Base-by-base conservation (phyloP, 441 rosid genomes). In the Aquilaria agallochum region DNA sequence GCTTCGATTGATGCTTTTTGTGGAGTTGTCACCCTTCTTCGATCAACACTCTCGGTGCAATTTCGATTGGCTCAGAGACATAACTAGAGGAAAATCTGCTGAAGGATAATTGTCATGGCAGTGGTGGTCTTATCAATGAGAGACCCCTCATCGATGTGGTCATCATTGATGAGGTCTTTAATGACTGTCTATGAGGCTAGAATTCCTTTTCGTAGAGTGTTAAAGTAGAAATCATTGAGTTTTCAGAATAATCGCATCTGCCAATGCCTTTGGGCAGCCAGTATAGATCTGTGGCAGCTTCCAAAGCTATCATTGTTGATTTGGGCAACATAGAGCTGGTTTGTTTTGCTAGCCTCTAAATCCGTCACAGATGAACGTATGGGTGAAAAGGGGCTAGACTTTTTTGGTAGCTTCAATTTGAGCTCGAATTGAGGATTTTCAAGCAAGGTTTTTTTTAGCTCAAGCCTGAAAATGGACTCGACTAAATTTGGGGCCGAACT, bases 281-380 rank as follows among this genome's bases (percentile, higher is more conserved):
- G 84, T 27, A 94, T 80, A 32, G 97, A 91, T 53, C 79, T 57
- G 5, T 96, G 99, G 62, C 97, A 94, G 78, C 88, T 76, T 2
- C 99, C 97, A 72, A 87, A 94, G 82, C 99, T 94, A 32, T 96
- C 99, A 79, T 89, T 94, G 80, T 94, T 94, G 78, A 94, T 83
- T 34, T 94, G 75, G 34, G 96, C 90, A 36, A 87, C 60, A 62
- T 76, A 76, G 11, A 76, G 68, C 9, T 73, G 79, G 81, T 94
- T 20, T 20, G 27, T 20, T 20, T 20, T 20, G 27, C 27, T 20
- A 20, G 27, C 27, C 27, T 20, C 27, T 20, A 20, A 20, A 20
- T 20, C 27, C 27, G 27, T 20, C 27, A 20, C 27, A 20, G 27
- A 20, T 20, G 27, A 20, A 20, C 1, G 1, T 20, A 20, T 20